phyloP scores from a whole-genome alignment of 306 rosid species.

The Morella rubra region DNA sequence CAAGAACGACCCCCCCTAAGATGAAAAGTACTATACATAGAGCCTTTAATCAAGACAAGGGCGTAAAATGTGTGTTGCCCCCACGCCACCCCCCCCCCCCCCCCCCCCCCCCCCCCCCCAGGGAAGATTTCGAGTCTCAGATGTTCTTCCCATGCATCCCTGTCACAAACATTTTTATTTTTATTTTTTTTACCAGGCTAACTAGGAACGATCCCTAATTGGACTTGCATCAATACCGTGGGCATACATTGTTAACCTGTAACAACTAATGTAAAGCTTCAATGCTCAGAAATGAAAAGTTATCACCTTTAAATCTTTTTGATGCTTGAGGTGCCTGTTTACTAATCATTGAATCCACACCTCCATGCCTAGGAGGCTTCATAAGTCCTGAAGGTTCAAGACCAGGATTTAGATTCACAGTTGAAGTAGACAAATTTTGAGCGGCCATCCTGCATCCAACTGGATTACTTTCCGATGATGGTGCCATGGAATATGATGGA shows the following conservation, averaged over 20 bases:
- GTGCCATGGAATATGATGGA: slow-evolving; percentile 7
- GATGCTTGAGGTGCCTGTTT: slow-evolving; percentile 30
- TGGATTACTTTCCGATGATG: background rate
- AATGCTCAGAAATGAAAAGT: background rate
- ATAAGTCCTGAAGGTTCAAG: slow-evolving; percentile 10
- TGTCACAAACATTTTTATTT: background rate
- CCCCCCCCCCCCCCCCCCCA: no score
- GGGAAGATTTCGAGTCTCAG: background rate
- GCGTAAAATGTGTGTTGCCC: background rate
- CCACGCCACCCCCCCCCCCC: no score
- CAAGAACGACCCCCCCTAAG: background rate
- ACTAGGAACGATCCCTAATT: background rate
- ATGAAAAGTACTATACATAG: background rate
- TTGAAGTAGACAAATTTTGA: slow-evolving; percentile 11
- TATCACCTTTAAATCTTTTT: slow-evolving; percentile 40
- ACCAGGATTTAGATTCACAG: slow-evolving; percentile 23
- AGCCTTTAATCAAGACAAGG: background rate
- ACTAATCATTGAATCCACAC: slow-evolving; percentile 15
- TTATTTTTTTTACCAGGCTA: no score
- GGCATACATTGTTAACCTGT: background rate
- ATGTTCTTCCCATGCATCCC: background rate
- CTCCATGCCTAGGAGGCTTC: slow-evolving; percentile 28
- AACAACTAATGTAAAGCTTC: background rate
- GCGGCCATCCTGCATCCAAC: slow-evolving; percentile 16
- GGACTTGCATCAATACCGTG: background rate